Base-by-base conservation (phyloP, 2,329 filamentous ascomycete genomes). In the Ceratocystiopsis sp. region DNA sequence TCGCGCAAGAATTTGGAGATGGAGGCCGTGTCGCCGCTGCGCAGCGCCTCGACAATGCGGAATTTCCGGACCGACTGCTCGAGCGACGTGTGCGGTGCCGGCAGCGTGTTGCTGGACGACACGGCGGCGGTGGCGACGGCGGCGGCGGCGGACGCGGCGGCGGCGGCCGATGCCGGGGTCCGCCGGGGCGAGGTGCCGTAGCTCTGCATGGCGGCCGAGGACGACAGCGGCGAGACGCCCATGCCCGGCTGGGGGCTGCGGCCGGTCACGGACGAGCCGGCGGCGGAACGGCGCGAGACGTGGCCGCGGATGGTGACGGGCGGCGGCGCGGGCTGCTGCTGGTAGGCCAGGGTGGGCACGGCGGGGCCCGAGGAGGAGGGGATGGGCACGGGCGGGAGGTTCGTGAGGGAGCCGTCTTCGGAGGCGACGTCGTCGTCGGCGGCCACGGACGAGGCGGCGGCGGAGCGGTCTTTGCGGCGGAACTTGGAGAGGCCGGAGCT, bases 11-110 rank as follows among this genome's bases (percentile, higher is more conserved):
- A 83, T 57, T 80, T 89, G 29, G 84, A 84, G 53, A 98, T 95
- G 35, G 83, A 84, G 14, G 79, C 80, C 1, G 85, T 93, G 58
- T 98, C 89, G 43, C 91, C 91, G 58, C 75, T 91, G 50, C 89
- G 76, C 50, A 98, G 67, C 37, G 87, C 82, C 63, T 96, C 91
- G 56, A 96, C 94, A 39, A 95, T 76, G 51, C 87, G 79, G 61
- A 98, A 98, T 51, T 93, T 87, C 56, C 82, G 78, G 42, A 98
- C 85, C 0, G 89, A 95, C 60, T 94, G 86, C 57, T 98, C 87
- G 46, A 98, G 82, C 19, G 75, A 78, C 34, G 56, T 61, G 21
- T 44, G 42, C 32, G 40, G 42, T 11, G 25, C 25, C 25, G 25
- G 25, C 25, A 29, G 4, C 25, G 41, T 14, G n/a, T 9, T 6